phyloP scores from a whole-genome alignment of 768 basidiomycete species.

The Amanita inopinata region DNA sequence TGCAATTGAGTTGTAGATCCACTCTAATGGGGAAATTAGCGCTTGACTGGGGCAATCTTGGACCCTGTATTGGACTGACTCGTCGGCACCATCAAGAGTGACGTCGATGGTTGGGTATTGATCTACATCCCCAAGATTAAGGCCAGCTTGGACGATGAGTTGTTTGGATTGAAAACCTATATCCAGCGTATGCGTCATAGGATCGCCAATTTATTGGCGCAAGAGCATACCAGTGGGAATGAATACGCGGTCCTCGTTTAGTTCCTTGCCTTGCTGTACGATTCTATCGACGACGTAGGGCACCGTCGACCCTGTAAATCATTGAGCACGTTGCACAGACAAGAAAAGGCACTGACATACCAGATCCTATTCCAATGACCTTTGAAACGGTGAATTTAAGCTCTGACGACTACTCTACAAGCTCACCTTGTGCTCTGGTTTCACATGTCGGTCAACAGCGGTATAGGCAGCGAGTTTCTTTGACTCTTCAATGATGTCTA shows the following conservation, averaged over 20 bases:
- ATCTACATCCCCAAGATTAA: constrained; percentile 81
- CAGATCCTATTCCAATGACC: constrained; percentile 83
- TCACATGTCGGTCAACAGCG: constrained; percentile 86
- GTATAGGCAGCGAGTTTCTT: constrained; percentile 90
- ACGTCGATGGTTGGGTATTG: constrained; percentile 87
- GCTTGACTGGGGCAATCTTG: no score
- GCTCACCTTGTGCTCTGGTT: constrained; percentile 72
- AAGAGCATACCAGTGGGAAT: constrained; percentile 75
- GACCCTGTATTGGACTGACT: constrained; percentile 40
- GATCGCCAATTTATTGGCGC: not conserved
- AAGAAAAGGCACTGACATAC: constrained; percentile 15
- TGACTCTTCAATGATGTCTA: constrained; percentile 61
- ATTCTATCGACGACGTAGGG: constrained; percentile 97
- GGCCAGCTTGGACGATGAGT: constrained; percentile 73
- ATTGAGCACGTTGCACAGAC: constrained; percentile 26
- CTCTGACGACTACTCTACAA: constrained; percentile 8
- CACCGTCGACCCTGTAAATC: constrained; percentile 69
- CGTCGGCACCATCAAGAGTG: constrained; percentile 97
- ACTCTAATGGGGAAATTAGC: constrained; percentile 42
- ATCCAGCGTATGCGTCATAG: not conserved
- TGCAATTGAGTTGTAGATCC: constrained; percentile 77
- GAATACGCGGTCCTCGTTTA: constrained; percentile 78
- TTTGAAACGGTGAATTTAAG: constrained; percentile 18
- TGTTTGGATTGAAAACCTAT: constrained; percentile 92
- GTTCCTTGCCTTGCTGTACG: constrained; percentile 64